phyloP scores from a whole-genome alignment of 352 stramenopile genomes.

The Aphanomyces cochlioides region DNA sequence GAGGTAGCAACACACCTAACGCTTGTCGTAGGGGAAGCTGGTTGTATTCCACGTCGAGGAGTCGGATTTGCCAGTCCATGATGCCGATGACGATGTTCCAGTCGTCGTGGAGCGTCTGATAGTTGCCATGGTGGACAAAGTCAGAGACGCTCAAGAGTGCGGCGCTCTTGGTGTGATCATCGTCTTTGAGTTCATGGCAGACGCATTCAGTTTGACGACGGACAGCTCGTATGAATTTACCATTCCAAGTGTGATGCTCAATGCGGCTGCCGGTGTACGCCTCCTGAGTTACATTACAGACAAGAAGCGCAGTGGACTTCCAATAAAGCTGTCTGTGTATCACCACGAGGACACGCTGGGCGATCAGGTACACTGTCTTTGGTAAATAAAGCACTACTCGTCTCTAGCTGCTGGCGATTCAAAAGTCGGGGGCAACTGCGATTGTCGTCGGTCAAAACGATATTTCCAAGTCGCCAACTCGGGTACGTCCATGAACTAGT shows the following conservation, averaged over 20 bases:
- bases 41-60: constrained; percentile 70
- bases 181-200: constrained; percentile 67
- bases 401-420: constrained; percentile 49
- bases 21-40: constrained; percentile 38
- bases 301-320: constrained; percentile 36
- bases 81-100: constrained; percentile 49
- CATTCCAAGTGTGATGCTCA: constrained; percentile 68
- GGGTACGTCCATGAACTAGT: constrained; percentile 36
- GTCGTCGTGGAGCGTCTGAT: constrained; percentile 65
- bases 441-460: constrained; percentile 57
- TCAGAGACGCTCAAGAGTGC: constrained; percentile 63
- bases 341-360: constrained; percentile 63
- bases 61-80: constrained; percentile 51
- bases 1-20: neutral
- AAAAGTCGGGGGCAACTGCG: constrained; percentile 63
- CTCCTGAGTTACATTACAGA: constrained; percentile 48
- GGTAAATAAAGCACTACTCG: neutral
- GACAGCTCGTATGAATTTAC: constrained; percentile 50
- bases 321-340: constrained; percentile 38
- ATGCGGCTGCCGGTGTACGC: constrained; percentile 48
- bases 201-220: constrained; percentile 56
- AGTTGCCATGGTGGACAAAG: constrained; percentile 60
- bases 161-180: constrained; percentile 53
- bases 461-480: constrained; percentile 44
- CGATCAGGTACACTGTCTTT: constrained; percentile 44